Conservation (phyloP, 495 filamentous ascomycete species). For the Trichoderma orchidacearum region DNA sequence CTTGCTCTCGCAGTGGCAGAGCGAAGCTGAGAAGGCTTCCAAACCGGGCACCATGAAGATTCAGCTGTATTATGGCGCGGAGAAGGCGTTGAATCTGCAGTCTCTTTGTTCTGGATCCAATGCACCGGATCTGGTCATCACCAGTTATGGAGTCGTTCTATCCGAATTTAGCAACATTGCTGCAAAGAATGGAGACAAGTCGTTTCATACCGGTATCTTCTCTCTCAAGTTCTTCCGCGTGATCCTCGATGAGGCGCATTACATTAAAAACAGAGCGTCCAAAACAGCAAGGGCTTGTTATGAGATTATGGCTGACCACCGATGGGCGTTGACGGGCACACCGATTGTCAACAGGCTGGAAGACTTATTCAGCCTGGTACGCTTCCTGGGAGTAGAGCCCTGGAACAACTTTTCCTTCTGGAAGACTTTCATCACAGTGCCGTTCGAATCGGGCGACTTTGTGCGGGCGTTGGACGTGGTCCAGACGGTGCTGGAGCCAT, state of each 20-base stretch:
- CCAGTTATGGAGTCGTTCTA: slow-evolving; percentile 86
- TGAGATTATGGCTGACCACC: slow-evolving; percentile 67
- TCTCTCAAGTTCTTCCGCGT: slow-evolving; percentile 86
- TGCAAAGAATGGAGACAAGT: slow-evolving; percentile 38
- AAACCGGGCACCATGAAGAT: slow-evolving; percentile 66
- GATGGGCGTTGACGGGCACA: slow-evolving; percentile 91
- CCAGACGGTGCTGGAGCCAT: slow-evolving; percentile 86
- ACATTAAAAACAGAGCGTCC: slow-evolving; percentile 78
- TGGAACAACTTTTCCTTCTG: slow-evolving; percentile 99
- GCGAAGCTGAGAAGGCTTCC: slow-evolving; percentile 82
- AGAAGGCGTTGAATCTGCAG: slow-evolving; percentile 64
- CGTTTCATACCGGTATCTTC: slow-evolving; percentile 61
- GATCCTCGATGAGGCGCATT: slow-evolving; percentile 90
- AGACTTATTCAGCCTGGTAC: slow-evolving; percentile 89
- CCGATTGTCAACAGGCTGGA: slow-evolving; percentile 95
- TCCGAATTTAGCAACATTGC: slow-evolving; percentile 72
- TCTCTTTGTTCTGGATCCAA: slow-evolving; percentile 58
- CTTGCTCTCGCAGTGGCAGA: slow-evolving; percentile 88
- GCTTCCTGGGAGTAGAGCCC: slow-evolving; percentile 84
- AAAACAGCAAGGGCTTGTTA: slow-evolving; percentile 93
- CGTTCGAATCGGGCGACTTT: slow-evolving; percentile 90
- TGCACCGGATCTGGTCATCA: slow-evolving; percentile 83
- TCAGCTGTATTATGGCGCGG: slow-evolving; percentile 80
- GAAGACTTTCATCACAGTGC: slow-evolving; percentile 96
- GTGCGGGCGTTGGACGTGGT: slow-evolving; percentile 90